Evolutionary conservation across 345 rosid species (phyloP), one percentile per base, ranked within the genome.

Genomic region (Eucalyptus cladocalyx): DNA sequence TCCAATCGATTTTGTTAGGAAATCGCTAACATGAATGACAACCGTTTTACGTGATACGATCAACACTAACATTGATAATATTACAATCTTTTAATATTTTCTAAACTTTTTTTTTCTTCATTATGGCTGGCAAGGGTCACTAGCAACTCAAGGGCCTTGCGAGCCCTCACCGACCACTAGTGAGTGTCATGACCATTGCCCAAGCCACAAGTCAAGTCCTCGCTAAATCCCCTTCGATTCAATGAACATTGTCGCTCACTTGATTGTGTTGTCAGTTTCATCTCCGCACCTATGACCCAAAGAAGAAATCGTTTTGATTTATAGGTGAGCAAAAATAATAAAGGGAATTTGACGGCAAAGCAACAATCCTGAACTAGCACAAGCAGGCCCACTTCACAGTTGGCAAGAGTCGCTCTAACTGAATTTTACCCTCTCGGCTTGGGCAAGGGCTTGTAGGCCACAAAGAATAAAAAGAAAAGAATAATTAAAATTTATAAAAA

Each of bases 41-140:
- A 9, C 0, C 6, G 3, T 0, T 1, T 24, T 56, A 24, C 1
- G 0, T 24, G 30, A 56, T 56, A 56, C 1, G 6, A 56, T 56
- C 62, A 56, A 56, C 1, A 24, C 6, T 10, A 1, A 2, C 62
- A 24, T 56, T 9, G 30, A 24, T 6, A 56, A 56, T 56, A 24
- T 56, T 56, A 56, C 2, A 56, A 9, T 56, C 28, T 56, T 56
- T 56, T 24, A 56, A 24, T 56, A 56, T 56, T 56, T 56, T 56
- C 30, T 56, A 53, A 53, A 19, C 1, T 21, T 23, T 21, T 23
- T 24, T 24, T 56, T 56, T 56, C 13, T 56, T 56, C 62, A 56
- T 56, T 56, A 24, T 24, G 62, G 62, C 30, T 24, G 5, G 62
- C 62, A 56, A 21, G 30, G 30, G 24, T 53, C 24, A 19, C 10